phyloP scores from a whole-genome alignment of 176 grass and related monocot species.

The Canna indica region DNA sequence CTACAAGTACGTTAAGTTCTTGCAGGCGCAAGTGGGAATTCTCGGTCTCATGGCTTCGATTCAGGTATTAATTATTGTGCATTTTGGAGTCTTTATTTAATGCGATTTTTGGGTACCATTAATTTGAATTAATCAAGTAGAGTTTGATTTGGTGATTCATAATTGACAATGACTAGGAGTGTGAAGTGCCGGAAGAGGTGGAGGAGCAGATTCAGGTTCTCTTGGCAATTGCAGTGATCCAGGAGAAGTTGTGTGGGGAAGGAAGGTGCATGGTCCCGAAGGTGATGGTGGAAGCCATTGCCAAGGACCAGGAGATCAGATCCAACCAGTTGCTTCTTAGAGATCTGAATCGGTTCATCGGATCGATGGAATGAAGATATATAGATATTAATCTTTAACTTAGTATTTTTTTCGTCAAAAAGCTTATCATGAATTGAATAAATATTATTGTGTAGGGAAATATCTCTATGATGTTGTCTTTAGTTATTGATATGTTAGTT shows the following conservation, averaged over 20 bases:
- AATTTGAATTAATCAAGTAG: neutral
- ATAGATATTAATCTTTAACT: too few relatives aligned
- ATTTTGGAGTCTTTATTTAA: too few relatives aligned
- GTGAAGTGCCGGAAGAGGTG: slow-evolving; percentile 15
- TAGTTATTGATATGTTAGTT: too few relatives aligned
- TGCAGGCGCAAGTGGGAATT: slow-evolving; percentile 64
- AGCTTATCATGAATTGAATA: too few relatives aligned
- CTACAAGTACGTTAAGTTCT: slow-evolving; percentile 54
- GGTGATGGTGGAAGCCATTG: slow-evolving; percentile 30
- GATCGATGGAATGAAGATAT: slow-evolving; percentile 22
- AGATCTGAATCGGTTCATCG: slow-evolving; percentile 42
- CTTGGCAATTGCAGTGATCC: slow-evolving; percentile 29
- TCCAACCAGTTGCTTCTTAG: slow-evolving; percentile 33
- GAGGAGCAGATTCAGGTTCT: slow-evolving; percentile 32
- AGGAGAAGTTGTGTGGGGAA: slow-evolving; percentile 41
- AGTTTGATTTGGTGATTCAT: neutral
- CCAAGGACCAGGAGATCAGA: slow-evolving; percentile 32
- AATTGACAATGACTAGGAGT: slow-evolving; percentile 8
- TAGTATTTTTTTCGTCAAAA: too few relatives aligned
- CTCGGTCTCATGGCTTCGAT: slow-evolving; percentile 39
- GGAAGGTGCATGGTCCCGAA: slow-evolving; percentile 58
- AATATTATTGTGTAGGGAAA: too few relatives aligned
- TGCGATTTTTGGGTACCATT: too few relatives aligned
- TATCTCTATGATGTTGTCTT: too few relatives aligned
- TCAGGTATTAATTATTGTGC: too few relatives aligned